Evolutionary conservation across 2,329 filamentous ascomycete genomes (phyloP).

Genomic region (Leptographium flavum): DNA sequence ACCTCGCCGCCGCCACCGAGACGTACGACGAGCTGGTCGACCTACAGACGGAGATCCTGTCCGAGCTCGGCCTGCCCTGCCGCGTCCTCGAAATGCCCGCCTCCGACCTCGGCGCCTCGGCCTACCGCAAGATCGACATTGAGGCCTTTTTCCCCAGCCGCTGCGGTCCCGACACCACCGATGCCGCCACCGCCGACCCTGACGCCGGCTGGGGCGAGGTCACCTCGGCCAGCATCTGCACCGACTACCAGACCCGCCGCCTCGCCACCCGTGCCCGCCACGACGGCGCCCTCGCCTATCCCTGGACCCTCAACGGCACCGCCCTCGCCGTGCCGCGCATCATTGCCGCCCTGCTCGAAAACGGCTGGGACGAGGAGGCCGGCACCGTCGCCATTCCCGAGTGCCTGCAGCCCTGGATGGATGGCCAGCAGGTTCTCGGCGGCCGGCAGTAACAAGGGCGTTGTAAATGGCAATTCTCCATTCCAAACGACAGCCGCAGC

Average conservation of each 20-base stretch:
- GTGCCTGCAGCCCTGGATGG: slow-evolving; percentile 75
- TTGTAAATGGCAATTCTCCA: no score
- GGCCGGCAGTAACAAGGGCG: no score
- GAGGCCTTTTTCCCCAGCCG: slow-evolving; percentile 88
- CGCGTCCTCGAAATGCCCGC: slow-evolving; percentile 89
- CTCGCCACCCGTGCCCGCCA: slow-evolving; percentile 59
- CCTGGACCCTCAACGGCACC: slow-evolving; percentile 88
- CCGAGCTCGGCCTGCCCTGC: slow-evolving; percentile 63
- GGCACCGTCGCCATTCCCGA: slow-evolving; percentile 61
- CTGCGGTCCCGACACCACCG: slow-evolving; percentile 18
- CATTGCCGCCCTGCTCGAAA: slow-evolving; percentile 77
- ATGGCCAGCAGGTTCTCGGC: slow-evolving; percentile 53
- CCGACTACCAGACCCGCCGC: slow-evolving; percentile 82
- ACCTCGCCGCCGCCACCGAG: slow-evolving; percentile 30
- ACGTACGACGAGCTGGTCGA: slow-evolving; percentile 76
- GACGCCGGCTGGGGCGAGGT: slow-evolving; percentile 83
- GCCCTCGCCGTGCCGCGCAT: slow-evolving; percentile 84
- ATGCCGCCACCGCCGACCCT: background rate
- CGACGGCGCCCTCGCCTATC: slow-evolving; percentile 48
- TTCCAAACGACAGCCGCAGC: no score
- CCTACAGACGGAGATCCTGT: slow-evolving; percentile 75
- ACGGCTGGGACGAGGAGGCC: slow-evolving; percentile 65
- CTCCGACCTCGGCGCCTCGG: slow-evolving; percentile 76
- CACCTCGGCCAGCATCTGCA: slow-evolving; percentile 79
- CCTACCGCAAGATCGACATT: slow-evolving; percentile 77